Evolutionary conservation across 495 filamentous ascomycete species (phyloP).

Genomic region (Entonaema liquescens): DNA sequence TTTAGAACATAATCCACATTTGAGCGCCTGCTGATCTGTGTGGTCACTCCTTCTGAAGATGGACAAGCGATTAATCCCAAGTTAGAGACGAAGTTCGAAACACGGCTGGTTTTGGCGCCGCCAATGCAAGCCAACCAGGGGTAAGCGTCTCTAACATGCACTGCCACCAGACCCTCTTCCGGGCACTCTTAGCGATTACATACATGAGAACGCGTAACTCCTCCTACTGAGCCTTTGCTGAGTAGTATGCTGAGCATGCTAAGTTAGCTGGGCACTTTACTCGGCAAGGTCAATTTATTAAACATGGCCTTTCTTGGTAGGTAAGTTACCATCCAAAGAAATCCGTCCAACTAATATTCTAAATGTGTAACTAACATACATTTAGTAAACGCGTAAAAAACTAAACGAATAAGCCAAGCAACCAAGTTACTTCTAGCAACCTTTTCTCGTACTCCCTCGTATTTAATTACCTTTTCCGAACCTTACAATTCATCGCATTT

Average conservation of each 20-base stretch:
- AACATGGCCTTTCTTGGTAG: not conserved
- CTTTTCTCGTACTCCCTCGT: not conserved
- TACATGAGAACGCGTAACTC: not conserved
- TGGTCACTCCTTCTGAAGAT: not conserved
- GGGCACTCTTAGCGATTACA: not conserved
- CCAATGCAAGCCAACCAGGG: not conserved
- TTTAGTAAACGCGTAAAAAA: too few relatives aligned
- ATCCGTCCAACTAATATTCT: not conserved
- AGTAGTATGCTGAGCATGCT: not conserved
- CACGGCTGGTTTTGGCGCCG: conserved; percentile 6
- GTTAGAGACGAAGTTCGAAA: conserved; percentile 6
- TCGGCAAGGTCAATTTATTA: not conserved
- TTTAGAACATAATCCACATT: not conserved
- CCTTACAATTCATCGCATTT: not conserved
- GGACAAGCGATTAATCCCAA: conserved; percentile 2
- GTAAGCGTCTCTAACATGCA: conserved; percentile 7
- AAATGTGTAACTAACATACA: not conserved
- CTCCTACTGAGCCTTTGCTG: not conserved
- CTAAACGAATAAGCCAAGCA: too few relatives aligned
- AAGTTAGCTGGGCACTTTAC: not conserved
- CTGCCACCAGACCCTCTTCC: conserved; percentile 2
- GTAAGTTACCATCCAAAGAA: not conserved
- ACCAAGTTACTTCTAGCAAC: too few relatives aligned
- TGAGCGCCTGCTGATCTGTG: not conserved
- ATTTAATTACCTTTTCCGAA: not conserved